Percentiles rank a stretch among this genome's conserved stretches.
These are phyloP conservation scores for Paraurostyla sp. DNA, from an alignment of 73 alveolate genomes.

Conservation along the genomic window DNA sequence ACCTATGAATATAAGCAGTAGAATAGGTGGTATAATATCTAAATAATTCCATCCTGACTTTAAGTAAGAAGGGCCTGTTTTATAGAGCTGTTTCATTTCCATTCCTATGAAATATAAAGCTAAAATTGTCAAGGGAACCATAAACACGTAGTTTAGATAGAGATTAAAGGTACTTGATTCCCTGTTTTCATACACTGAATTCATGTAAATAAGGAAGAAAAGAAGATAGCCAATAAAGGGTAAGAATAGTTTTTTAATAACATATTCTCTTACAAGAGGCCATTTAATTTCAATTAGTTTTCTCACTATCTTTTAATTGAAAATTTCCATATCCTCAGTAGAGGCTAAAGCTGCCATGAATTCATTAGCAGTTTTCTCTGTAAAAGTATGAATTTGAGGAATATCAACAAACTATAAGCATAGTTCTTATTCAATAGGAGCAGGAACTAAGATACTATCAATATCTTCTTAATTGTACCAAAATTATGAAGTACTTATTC, in stretches of 20 bases:
- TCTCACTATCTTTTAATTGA: neutral
- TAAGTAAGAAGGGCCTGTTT: neutral
- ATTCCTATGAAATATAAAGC: neutral
- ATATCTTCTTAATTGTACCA: conserved; percentile 9
- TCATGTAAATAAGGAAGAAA: conserved; percentile 29
- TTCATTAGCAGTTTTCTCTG: neutral
- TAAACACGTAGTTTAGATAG: neutral
- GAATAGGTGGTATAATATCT: conserved; percentile 43
- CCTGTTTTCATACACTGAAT: neutral
- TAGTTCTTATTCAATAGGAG: neutral
- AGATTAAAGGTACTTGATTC: neutral
- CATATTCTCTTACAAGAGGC: neutral
- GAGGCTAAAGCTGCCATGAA: neutral
- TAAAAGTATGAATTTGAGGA: neutral
- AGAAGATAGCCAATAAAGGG: conserved; percentile 3
- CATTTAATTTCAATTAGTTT: conserved; percentile 25
- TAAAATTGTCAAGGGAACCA: neutral
- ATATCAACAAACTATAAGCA: conserved; percentile 5
- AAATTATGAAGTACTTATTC: conserved; percentile 1
- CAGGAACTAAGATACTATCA: neutral
- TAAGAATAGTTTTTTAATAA: conserved; percentile 24
- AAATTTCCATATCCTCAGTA: neutral
- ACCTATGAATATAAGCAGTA: neutral
- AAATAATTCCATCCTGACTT: conserved; percentile 46
- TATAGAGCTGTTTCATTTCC: neutral